Evolutionary conservation across 2,329 filamentous ascomycete species (phyloP), one percentile per base, ranked within the genome.

Genomic region (Alternaria triticina): DNA sequence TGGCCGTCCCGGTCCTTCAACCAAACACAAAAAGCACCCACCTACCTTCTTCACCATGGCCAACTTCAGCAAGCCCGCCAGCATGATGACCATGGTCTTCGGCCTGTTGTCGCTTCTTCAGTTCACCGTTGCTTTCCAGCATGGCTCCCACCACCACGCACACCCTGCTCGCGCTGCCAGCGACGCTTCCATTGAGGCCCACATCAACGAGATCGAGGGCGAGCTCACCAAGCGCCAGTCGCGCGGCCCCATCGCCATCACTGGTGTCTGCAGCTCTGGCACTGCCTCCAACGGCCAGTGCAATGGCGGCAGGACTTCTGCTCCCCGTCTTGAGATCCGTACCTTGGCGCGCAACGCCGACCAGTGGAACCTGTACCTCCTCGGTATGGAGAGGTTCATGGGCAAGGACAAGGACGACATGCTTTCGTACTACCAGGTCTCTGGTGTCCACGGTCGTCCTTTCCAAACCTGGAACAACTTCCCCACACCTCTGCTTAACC

Each of bases 391-490:
- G 76, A 88, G 89, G 81, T 88, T 95, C 82, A 89, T 93, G 80
- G 86, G 84, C 65, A 87, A 87, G 60, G 82, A 89, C 67, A 90
- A 93, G 79, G 82, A 83, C 28, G 83, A 88, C 65, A 83, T 85
- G 59, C 83, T 91, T 40, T 95, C 92, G 44, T 96, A 89, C 83
- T 96, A 94, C 80, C 88, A 92, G 73, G 86, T 96, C 43, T 17
- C 56, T 92, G 91, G 90, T 56, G 92, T 97, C 69, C 93, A 97
- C 78, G 93, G 93, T 17, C 89, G 90, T 64, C 93, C 93, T 2
- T 88, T 83, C 67, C 76, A 80, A 15, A 73, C 84, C 2, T 91
- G 88, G 87, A 86, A 89, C 73, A 82, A 69, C 65, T 76, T 74
- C 55, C 72, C 73, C 17, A 70, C 68, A 12, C 74, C 76, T 33